phyloP scores from a whole-genome alignment of 257 asterid species.

The Asclepias syriaca region DNA sequence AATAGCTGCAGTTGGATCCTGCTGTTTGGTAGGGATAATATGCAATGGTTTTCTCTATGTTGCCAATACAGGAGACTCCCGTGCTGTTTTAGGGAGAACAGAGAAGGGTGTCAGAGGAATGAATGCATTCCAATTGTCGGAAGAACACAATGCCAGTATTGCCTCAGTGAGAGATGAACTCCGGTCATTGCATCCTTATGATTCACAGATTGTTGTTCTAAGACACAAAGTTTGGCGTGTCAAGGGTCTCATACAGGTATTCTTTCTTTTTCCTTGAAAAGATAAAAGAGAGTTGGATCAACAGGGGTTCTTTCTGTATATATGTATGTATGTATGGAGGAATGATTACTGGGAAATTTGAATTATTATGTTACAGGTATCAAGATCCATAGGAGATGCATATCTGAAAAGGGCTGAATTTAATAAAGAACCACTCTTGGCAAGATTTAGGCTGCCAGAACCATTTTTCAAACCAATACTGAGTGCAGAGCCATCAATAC shows the following conservation, averaged over 20 bases:
- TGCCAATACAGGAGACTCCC: constrained; percentile 94
- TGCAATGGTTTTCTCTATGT: constrained; percentile 64
- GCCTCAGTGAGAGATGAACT: constrained; percentile 81
- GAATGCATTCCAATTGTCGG: constrained; percentile 62
- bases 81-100: constrained; percentile 72
- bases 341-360: too few relatives aligned
- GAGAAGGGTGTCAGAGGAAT: constrained; percentile 51
- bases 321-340: too few relatives aligned
- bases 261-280: neutral
- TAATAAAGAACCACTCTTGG: constrained; percentile 65
- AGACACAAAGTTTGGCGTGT: constrained; percentile 97
- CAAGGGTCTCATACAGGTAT: constrained; percentile 93
- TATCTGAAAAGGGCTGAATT: constrained; percentile 83
- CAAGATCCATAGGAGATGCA: constrained; percentile 94
- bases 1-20: constrained; percentile 85
- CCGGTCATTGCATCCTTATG: constrained; percentile 64
- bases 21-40: constrained; percentile 87
- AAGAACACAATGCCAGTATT: constrained; percentile 74
- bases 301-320: too few relatives aligned
- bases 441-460: constrained; percentile 61
- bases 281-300: too few relatives aligned
- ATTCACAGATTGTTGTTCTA: constrained; percentile 71
- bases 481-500: constrained; percentile 74
- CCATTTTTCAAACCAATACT: constrained; percentile 69
- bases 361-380: constrained; percentile 39